These are phyloP conservation scores for Claviceps sp. DNA, from an alignment of 2,329 filamentous ascomycete species.

Conservation along the genomic window DNA sequence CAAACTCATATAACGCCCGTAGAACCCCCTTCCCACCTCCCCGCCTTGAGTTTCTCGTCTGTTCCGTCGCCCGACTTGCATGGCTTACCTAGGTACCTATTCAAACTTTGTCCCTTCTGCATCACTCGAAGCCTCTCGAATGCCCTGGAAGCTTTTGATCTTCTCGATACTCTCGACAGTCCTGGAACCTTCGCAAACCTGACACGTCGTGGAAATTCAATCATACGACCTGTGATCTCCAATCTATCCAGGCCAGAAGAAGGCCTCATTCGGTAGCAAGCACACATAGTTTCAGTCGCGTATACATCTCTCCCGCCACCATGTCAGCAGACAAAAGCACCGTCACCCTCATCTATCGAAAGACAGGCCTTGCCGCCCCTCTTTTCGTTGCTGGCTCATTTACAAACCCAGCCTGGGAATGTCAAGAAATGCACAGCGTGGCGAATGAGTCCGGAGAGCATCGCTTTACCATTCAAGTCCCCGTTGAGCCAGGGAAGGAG, in stretches of 20 bases:
- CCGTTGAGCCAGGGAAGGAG: constrained; percentile 40
- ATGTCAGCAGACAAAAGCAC: constrained; percentile 19
- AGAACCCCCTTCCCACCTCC: not conserved
- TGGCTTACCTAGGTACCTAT: not conserved
- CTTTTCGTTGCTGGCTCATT: constrained; percentile 60
- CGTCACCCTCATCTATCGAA: constrained; percentile 47
- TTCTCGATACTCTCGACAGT: no score
- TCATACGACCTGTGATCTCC: not conserved
- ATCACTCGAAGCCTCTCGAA: not conserved
- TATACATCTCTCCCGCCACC: not conserved
- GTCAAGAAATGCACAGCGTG: constrained; percentile 48
- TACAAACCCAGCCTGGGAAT: constrained; percentile 52
- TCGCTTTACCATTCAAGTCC: constrained; percentile 43
- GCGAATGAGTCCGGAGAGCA: constrained; percentile 38
- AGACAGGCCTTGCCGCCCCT: constrained; percentile 47
- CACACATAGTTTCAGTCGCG: not conserved
- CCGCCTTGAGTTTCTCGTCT: not conserved
- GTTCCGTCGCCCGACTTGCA: not conserved
- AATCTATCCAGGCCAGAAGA: not conserved
- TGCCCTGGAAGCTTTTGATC: not conserved
- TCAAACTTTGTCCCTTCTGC: not conserved
- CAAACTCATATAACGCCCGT: not conserved
- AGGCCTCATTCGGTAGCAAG: not conserved
- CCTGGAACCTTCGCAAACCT: no score
- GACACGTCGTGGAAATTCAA: no score